Evolutionary conservation across 1,284 basidiomycete species (phyloP).

Genomic region (Ganoderma meredithae): DNA sequence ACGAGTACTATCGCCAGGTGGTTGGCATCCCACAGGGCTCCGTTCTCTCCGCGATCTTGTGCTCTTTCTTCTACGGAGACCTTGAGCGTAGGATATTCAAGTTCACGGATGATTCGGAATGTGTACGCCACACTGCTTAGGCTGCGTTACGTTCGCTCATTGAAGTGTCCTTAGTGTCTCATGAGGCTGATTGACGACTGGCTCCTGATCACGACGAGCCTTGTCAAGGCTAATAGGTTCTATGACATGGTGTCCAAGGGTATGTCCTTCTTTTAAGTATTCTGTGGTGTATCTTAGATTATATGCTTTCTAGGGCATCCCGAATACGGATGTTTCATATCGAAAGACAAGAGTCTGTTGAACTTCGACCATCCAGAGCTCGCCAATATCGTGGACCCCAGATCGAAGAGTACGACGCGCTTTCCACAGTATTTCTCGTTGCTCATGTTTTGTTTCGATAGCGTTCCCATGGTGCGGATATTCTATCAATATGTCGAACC

Average conservation of each 20-base stretch:
- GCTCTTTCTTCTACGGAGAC: constrained; percentile 94
- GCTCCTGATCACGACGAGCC: constrained; percentile 83
- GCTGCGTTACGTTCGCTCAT: not conserved
- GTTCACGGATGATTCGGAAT: constrained; percentile 65
- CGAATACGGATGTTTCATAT: constrained; percentile 93
- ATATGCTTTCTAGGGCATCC: constrained; percentile 68
- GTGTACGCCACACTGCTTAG: constrained; percentile 53
- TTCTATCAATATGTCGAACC: constrained; percentile 74
- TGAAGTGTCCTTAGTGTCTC: constrained; percentile 60
- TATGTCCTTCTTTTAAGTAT: constrained; percentile 32
- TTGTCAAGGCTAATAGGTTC: constrained; percentile 72
- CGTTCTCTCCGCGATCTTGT: constrained; percentile 87
- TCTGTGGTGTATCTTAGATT: not conserved
- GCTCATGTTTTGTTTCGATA: constrained; percentile 39
- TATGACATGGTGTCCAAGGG: constrained; percentile 84
- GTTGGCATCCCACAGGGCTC: constrained; percentile 98
- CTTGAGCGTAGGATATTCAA: constrained; percentile 75
- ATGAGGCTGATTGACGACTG: constrained; percentile 95
- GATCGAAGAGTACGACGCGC: constrained; percentile 51
- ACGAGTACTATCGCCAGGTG: constrained; percentile 82
- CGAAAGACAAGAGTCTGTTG: constrained; percentile 87
- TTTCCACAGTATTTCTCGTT: not conserved
- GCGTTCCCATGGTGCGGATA: constrained; percentile 94
- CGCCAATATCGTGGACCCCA: constrained; percentile 58
- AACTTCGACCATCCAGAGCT: constrained; percentile 82